A percentile compares a stretch with the other conserved stretches of the same genome.
Evolutionary conservation across 179 eudicot species (phyloP).

Genomic region (Heliamphora pulchella): DNA sequence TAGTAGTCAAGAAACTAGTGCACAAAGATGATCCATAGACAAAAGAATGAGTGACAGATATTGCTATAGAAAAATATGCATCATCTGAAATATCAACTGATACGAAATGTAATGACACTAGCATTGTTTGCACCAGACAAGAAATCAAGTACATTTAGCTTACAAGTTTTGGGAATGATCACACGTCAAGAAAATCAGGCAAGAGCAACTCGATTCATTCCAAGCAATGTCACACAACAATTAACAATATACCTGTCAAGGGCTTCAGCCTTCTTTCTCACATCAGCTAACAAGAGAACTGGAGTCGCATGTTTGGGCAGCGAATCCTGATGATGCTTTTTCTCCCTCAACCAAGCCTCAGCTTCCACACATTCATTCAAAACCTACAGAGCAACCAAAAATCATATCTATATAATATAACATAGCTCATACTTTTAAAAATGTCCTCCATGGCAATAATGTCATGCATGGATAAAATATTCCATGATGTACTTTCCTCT

Average conservation of each 20-base stretch:
- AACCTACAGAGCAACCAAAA: constrained; percentile 33
- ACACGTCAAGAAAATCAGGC: not conserved
- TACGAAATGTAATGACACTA: not conserved
- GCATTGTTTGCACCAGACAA: not conserved
- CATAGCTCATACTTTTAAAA: no score
- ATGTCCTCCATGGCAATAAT: no score
- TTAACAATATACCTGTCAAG: constrained; percentile 55
- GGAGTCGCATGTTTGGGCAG: constrained; percentile 75
- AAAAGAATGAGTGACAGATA: not conserved
- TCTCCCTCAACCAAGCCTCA: constrained; percentile 86
- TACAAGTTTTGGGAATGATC: not conserved
- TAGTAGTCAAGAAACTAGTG: not conserved
- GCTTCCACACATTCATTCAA: constrained; percentile 64
- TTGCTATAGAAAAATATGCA: not conserved
- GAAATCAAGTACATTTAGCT: not conserved
- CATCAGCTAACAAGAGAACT: constrained; percentile 59
- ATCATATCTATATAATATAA: no score
- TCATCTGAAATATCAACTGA: not conserved
- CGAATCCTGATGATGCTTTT: constrained; percentile 62
- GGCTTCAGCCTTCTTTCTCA: constrained; percentile 66
- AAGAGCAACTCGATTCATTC: not conserved
- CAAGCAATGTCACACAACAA: not conserved
- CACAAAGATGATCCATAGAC: not conserved
- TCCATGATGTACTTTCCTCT: no score
- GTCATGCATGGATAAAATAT: no score